phyloP scores from a whole-genome alignment of 1,284 basidiomycete species.

The Cystobasidiaceae sp. region DNA sequence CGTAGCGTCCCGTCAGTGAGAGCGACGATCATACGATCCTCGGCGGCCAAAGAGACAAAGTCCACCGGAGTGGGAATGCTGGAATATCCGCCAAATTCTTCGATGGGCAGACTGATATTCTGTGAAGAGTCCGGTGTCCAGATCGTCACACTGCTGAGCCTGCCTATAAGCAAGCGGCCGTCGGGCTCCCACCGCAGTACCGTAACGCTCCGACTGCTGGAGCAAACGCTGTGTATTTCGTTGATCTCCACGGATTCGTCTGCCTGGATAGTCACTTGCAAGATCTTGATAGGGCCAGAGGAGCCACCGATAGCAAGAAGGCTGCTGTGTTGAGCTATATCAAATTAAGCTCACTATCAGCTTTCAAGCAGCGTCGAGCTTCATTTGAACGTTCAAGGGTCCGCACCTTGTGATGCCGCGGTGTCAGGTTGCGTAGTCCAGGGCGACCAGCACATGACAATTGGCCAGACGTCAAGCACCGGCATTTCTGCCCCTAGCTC shows the following conservation, averaged over 20 bases:
- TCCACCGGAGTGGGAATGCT: neutral
- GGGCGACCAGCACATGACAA: neutral
- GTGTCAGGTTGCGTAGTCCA: neutral
- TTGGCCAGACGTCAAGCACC: neutral
- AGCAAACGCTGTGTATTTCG: neutral
- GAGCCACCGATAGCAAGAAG: neutral
- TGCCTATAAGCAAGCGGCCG: neutral
- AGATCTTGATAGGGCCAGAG: neutral
- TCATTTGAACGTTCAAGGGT: neutral
- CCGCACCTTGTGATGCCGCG: neutral
- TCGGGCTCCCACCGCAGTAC: neutral
- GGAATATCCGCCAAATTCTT: slow-evolving; percentile 7
- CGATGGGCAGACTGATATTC: slow-evolving; percentile 1
- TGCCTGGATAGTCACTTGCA: neutral
- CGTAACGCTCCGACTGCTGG: neutral
- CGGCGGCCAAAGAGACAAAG: neutral
- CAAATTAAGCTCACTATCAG: neutral
- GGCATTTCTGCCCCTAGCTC: neutral
- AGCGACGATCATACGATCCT: neutral
- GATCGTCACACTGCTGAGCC: neutral
- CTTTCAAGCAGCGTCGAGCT: neutral
- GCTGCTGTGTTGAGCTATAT: neutral
- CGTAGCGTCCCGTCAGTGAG: slow-evolving; percentile 19
- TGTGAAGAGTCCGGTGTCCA: neutral
- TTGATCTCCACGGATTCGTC: neutral